Percentiles rank a stretch among this genome's conserved stretches.
Evolutionary conservation across 768 basidiomycete species (phyloP).

Genomic region (Tulasnella sp.): DNA sequence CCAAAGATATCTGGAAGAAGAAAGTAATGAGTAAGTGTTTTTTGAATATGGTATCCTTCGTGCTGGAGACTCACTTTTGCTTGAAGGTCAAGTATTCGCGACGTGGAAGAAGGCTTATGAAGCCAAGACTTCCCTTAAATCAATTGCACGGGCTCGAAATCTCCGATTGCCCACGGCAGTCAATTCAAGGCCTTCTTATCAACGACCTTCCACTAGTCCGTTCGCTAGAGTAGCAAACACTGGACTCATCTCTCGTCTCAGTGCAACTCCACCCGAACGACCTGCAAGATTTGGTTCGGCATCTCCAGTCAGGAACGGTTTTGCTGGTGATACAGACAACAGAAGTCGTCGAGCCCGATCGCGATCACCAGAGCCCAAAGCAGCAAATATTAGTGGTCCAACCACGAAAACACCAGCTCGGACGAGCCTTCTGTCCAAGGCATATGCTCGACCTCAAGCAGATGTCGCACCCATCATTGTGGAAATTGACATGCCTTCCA

Average conservation of each 20-base stretch:
- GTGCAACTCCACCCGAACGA: neutral
- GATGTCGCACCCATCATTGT: no score
- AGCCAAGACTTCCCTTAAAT: constrained; percentile 61
- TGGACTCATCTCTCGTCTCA: neutral
- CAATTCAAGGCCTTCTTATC: constrained; percentile 4
- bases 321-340: neutral
- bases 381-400: no score
- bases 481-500: no score
- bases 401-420: no score
- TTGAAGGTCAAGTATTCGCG: constrained; percentile 40
- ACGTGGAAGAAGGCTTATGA: constrained; percentile 58
- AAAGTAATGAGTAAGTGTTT: constrained; percentile 43
- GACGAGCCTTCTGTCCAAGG: no score
- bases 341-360: neutral
- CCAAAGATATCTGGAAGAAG: constrained; percentile 45
- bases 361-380: no score
- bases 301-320: neutral
- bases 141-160: constrained; percentile 78
- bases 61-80: neutral
- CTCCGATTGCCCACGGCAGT: constrained; percentile 45
- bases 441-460: no score
- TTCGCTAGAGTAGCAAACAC: neutral
- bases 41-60: neutral
- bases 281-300: neutral
- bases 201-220: neutral